Conservation (phyloP, 805 yeast genomes). For the Lachancea quebecensis region DNA sequence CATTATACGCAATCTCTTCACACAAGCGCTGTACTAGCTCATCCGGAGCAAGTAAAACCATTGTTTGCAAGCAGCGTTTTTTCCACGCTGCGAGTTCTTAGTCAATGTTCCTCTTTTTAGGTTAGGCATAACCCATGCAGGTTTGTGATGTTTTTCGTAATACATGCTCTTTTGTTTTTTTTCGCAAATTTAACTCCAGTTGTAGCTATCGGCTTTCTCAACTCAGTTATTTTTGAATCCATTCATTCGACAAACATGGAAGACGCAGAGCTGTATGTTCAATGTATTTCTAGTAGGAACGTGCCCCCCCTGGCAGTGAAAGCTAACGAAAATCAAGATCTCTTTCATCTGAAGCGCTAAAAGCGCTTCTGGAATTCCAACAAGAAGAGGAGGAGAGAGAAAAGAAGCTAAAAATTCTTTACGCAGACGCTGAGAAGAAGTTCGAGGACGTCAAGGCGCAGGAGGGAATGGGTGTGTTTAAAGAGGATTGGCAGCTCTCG, state of each 20-base stretch:
- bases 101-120: not conserved
- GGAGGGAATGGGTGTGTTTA: constrained; percentile 62
- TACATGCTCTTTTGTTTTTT: no score
- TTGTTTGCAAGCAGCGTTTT: not conserved
- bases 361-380: constrained; percentile 56
- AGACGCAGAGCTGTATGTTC: not conserved
- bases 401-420: constrained; percentile 49
- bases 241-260: not conserved
- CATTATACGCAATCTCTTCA: constrained; percentile 28
- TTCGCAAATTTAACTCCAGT: no score
- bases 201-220: no score
- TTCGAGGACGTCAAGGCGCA: constrained; percentile 26
- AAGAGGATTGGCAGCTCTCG: constrained; percentile 91
- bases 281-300: not conserved
- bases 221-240: no score
- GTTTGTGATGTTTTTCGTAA: no score
- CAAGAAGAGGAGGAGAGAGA: constrained; percentile 53
- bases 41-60: constrained; percentile 19
- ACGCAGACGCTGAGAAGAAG: constrained; percentile 48
- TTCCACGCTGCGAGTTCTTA: not conserved
- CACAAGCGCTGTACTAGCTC: constrained; percentile 24
- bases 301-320: not conserved
- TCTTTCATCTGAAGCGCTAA: constrained; percentile 44
- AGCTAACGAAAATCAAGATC: constrained; percentile 9
- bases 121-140: not conserved